Conservation (phyloP, 257 asterid genomes). For the Schizonepeta tenuifolia region DNA sequence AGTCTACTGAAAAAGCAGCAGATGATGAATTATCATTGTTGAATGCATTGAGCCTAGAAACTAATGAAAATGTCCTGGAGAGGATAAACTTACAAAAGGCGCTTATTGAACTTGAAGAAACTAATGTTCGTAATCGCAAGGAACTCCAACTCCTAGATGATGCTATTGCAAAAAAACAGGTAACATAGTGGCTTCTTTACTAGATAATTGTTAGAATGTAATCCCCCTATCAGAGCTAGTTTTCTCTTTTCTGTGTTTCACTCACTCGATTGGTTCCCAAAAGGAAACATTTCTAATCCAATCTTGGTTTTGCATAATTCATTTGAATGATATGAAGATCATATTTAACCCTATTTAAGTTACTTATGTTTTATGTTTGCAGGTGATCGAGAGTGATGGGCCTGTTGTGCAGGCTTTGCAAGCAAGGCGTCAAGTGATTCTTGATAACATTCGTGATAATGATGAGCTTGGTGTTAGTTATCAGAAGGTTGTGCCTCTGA, state of each 20-base stretch:
- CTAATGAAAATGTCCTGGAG: conserved; percentile 94
- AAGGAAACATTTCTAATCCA: background rate
- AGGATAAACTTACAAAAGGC: conserved; percentile 96
- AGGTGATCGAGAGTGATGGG: conserved; percentile 79
- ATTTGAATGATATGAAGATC: conserved; percentile 2
- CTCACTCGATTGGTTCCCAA: conserved; percentile 10
- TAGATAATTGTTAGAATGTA: conserved; percentile 11
- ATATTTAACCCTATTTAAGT: conserved; percentile 19
- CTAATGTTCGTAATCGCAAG: conserved; percentile 78
- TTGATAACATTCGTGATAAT: conserved; percentile 93
- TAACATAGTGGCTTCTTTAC: conserved; percentile 32
- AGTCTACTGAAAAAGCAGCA: conserved; percentile 67
- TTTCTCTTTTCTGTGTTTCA: conserved; percentile 5
- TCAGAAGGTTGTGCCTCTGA: conserved; percentile 63
- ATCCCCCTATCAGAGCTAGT: conserved; percentile 8
- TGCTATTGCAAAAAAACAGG: conserved; percentile 89
- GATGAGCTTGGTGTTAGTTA: conserved; percentile 86
- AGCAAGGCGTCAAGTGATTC: conserved; percentile 89
- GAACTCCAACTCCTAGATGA: conserved; percentile 90
- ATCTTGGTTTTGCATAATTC: conserved; percentile 21
- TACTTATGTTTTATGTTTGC: conserved; percentile 34
- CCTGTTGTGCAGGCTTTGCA: conserved; percentile 72
- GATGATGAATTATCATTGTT: conserved; percentile 77
- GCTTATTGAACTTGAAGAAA: conserved; percentile 86
- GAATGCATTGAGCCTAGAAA: conserved; percentile 82